Base-by-base conservation (phyloP, 75 land plant genomes). In the Azolla pinnata region DNA sequence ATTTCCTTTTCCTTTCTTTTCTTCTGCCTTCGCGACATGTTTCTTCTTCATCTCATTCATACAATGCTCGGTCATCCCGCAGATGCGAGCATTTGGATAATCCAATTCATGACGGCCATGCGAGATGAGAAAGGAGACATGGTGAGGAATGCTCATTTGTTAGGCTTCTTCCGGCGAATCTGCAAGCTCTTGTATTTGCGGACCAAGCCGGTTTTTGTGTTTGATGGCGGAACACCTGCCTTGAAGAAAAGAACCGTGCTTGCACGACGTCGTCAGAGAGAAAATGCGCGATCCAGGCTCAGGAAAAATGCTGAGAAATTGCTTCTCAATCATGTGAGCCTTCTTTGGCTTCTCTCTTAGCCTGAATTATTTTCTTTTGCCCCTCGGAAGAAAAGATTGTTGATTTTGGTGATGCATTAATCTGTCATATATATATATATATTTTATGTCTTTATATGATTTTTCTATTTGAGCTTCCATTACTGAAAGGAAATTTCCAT, bases 71-170 rank as follows among this genome's bases (percentile, higher is more conserved):
- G n/a, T n/a, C n/a, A n/a, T 38, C 42, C 20, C 69, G 64, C 65
- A 95, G 99, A 95, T 76, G 99, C 99, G 38, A 95, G 99, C 73
- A 95, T 95, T 62, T 95, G 99, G 99, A 86, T 95, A 63, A 61
- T 95, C n/a, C 99, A 95, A 67, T 95, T 95, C 63, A 83, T 95
- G 81, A 95, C 89, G 65, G 99, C 99, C 31, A 95, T 95, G 99
- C 66, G 99, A 31, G 99, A 95, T 63, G 99, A 95, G 45, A 79
- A 67, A 59, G 99, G 99, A 14, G 99, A 95, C 62, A 89, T 95
- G 96, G 70, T 89, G 10, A 66, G 85, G 16, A 90, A 95, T 63
- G 96, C 97, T 23, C 99, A 95, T 68, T 48, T 95, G 44, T 49
- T 95, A 10, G 99, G 99, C 0, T 95, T 95, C 69, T 95, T 95